phyloP scores from a whole-genome alignment of 1,139 yeast genomes.

The Candida neerlandica region DNA sequence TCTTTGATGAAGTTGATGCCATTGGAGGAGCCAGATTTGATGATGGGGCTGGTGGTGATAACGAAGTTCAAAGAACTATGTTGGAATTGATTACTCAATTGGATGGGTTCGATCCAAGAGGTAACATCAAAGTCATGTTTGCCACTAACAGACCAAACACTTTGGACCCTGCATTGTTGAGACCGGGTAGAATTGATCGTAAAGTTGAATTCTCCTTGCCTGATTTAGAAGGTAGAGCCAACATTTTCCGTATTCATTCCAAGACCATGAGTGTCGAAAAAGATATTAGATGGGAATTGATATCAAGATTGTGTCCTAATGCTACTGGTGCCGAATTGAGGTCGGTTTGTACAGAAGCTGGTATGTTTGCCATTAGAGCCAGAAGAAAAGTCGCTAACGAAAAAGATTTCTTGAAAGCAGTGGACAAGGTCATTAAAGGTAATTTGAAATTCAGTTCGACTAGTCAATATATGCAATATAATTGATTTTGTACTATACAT shows the following conservation, averaged over 20 bases:
- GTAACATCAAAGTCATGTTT: constrained; percentile 98
- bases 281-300: constrained; percentile 97
- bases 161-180: constrained; percentile 92
- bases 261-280: constrained; percentile 97
- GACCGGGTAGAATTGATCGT: constrained; percentile 98
- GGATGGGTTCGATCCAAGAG: constrained; percentile 98
- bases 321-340: constrained; percentile 98
- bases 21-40: constrained; percentile 99
- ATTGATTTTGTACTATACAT: constrained; percentile 25
- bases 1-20: constrained; percentile 97
- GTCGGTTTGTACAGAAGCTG: constrained; percentile 96
- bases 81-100: constrained; percentile 94
- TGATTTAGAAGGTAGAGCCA: constrained; percentile 96
- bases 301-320: constrained; percentile 95
- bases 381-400: constrained; percentile 97
- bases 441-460: constrained; percentile 97
- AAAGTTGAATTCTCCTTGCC: constrained; percentile 96
- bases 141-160: constrained; percentile 99
- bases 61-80: constrained; percentile 99
- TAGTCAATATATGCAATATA: constrained; percentile 97
- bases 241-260: constrained; percentile 94
- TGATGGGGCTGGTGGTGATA: constrained; percentile 99
- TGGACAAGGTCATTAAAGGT: constrained; percentile 97
- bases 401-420: constrained; percentile 95
- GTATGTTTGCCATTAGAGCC: constrained; percentile 98